A percentile compares a stretch with the other conserved stretches of the same genome.
phyloP scores from a whole-genome alignment of 2,329 filamentous ascomycete species.

The Colletotrichum noveboracense region DNA sequence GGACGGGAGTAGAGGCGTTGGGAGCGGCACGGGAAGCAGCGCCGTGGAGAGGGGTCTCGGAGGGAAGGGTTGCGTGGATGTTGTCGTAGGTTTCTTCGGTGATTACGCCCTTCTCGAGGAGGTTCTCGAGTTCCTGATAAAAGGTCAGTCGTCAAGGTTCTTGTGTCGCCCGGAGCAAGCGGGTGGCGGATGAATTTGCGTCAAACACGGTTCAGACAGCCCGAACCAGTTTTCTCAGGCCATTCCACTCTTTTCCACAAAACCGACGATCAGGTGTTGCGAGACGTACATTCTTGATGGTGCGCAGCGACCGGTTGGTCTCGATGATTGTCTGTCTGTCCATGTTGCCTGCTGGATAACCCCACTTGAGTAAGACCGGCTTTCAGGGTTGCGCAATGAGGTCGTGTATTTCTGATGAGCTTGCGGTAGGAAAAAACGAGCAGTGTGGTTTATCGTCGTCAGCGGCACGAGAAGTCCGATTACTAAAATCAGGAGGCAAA shows the following conservation, averaged over 20 bases:
- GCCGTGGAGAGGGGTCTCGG: conserved; percentile 66
- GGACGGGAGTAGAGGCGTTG: conserved; percentile 35
- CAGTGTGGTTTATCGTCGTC: background rate
- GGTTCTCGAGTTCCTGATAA: conserved; percentile 85
- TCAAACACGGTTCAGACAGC: background rate
- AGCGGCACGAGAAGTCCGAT: background rate
- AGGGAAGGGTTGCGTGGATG: conserved; percentile 77
- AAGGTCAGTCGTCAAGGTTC: background rate
- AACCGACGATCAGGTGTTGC: background rate
- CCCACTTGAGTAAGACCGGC: background rate
- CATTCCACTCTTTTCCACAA: background rate
- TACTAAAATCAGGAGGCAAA: background rate
- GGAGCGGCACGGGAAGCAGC: conserved; percentile 45
- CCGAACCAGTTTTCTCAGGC: background rate
- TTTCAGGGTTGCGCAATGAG: background rate
- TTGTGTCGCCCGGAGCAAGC: background rate
- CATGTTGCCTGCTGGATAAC: conserved; percentile 22
- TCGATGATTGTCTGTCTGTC: conserved; percentile 67
- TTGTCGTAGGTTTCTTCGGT: conserved; percentile 75
- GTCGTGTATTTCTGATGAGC: background rate
- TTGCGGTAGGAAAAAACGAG: background rate
- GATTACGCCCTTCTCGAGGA: conserved; percentile 83
- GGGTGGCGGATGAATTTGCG: background rate
- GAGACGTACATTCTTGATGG: conserved; percentile 78
- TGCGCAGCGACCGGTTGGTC: conserved; percentile 85